Evolutionary conservation across 495 filamentous ascomycete genomes (phyloP), one percentile per base, ranked within the genome.

Genomic region (Cercophora samala): DNA sequence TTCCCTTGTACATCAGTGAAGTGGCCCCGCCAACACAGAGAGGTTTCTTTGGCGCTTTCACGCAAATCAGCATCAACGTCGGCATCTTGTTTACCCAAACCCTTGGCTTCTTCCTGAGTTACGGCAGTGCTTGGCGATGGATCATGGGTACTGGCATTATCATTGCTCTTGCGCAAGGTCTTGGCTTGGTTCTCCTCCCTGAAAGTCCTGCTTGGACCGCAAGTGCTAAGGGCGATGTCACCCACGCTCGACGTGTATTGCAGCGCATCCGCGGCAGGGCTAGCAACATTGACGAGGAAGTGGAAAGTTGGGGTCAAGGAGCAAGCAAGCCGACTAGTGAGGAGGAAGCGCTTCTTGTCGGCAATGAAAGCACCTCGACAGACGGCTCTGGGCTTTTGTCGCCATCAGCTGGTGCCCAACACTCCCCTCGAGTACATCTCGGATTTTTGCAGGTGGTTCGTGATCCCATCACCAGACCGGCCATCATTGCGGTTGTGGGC

Each of bases 1-100:
- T 95, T 0, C 95, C 95, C n/a, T 87, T 98, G 32, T 98, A 94
- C 77, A 90, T 99, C 66, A 92, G 91, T 19, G 96, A 99, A 76
- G 83, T 96, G 19, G 90, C 93, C 0, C 95, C 94, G 18, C 90
- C 90, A 0, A 78, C 79, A 4, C 84, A 90, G 60, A 89, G 89
- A 54, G 96, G 96, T 1, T 87, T 93, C 65, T 97, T 97, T 73
- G 95, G 96, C 8, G 88, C 90, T 18, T 88, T 96, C 71, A 99
- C 95, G 3, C 95, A 99, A 72, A 84, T 99, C 68, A 93, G 91
- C 80, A 92, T 93, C 75, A 97, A 97, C 71, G 78, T 95, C n/a
- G 95, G 95, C 17, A 98, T 99, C 60, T 75, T 99, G 13, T 78
- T 89, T 26, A 88, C 93, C 0, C 96, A 98, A 73, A 80, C 88